These are phyloP conservation scores for Chalciporus sphaerocephalus DNA, from an alignment of 768 basidiomycete genomes.

Conservation along the genomic window DNA sequence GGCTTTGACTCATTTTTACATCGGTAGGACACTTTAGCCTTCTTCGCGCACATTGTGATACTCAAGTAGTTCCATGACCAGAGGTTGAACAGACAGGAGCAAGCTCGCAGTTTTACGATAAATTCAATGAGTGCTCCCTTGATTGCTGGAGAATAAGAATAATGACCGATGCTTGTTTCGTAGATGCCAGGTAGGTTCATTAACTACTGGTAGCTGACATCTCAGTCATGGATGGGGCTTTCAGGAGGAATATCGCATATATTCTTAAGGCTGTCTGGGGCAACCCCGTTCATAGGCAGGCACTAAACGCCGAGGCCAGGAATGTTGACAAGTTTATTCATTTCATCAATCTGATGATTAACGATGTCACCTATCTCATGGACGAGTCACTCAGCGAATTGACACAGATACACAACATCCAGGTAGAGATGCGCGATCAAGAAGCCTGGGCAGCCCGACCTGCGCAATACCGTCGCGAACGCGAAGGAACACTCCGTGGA, in stretches of 20 bases:
- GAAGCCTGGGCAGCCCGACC: slow-evolving; percentile 65
- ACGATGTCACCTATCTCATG: slow-evolving; percentile 97
- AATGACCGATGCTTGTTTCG: background rate
- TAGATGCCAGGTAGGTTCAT: slow-evolving; percentile 50
- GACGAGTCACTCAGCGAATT: slow-evolving; percentile 92
- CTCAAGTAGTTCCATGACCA: slow-evolving; percentile 28
- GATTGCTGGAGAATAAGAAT: slow-evolving; percentile 7
- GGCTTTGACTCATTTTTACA: slow-evolving; percentile 90
- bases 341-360: slow-evolving; percentile 97
- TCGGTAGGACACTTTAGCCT: slow-evolving; percentile 50
- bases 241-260: slow-evolving; percentile 78
- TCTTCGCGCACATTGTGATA: background rate
- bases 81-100: slow-evolving; percentile 98
- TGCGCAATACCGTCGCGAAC: slow-evolving; percentile 74
- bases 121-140: slow-evolving; percentile 70
- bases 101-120: slow-evolving; percentile 98
- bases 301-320: slow-evolving; percentile 79
- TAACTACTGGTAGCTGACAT: background rate
- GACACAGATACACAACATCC: slow-evolving; percentile 81
- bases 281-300: slow-evolving; percentile 83
- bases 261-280: slow-evolving; percentile 90
- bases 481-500: slow-evolving; percentile 69
- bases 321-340: slow-evolving; percentile 91
- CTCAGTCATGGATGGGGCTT: slow-evolving; percentile 11
- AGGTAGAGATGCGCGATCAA: slow-evolving; percentile 77